Base-by-base conservation (phyloP, 805 yeast species). In the Candida namnaoensis region DNA sequence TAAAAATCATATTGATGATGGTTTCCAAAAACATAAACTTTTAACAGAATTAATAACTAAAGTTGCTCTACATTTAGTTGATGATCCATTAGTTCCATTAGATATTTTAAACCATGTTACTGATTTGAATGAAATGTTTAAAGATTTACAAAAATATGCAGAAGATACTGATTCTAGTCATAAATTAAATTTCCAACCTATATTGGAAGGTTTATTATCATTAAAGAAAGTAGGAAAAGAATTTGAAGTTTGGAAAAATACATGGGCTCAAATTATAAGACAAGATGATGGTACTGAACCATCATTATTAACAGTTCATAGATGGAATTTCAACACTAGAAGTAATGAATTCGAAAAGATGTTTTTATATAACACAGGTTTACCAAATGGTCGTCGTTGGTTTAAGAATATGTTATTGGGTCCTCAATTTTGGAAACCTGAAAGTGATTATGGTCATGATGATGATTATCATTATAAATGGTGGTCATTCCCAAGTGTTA, bases 261-360 rank as follows among this genome's bases (percentile, higher is more conserved):
- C 80, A 7, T 90, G 96, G 96, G 57, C 61, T 23, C 72, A 73
- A 30, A 62, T 76, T 19, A 74, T 74, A 4, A 58, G 60, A 12
- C 68, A 70, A 30, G 73, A 69, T 38, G 65, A 72, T 5, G 90
- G 83, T 2, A 53, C 78, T 4, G 95, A 90, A 56, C 88, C 95
- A 1, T 76, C 88, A 2, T 56, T 82, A 42, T 63, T 86, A 34
- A 72, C 90, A 0, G 78, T 80, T 37, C 79, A 76, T 47, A 69
- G 98, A 52, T 76, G 86, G 82, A 77, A 76, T 43, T 84, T 93
- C 86, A 90, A 90, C 59, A 71, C 77, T n/a, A 76, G 77, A 45
- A 60, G 87, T 51, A 59, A 75, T 4, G 57, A 62, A 13, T 66
- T 85, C 43, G 82, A 80, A 47, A 73, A 72, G 47, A 58, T 66